These are phyloP conservation scores for Lichtheimia ornata DNA, from an alignment of 371 early-diverging fungal species.

Conservation along the genomic window DNA sequence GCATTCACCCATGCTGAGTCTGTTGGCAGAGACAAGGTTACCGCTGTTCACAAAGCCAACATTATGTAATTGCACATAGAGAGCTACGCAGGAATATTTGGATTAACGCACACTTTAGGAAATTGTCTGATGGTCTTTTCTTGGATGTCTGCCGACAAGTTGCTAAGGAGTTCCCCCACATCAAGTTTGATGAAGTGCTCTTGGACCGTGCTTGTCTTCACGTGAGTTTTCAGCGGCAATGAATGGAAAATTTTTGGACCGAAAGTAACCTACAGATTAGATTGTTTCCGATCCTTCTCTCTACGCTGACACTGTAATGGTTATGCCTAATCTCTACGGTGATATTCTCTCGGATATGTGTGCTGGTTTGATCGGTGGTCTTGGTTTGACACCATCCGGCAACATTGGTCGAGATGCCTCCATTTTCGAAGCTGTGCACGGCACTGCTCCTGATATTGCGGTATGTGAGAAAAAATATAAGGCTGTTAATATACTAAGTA, in stretches of 20 bases:
- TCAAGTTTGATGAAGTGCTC: constrained; percentile 89
- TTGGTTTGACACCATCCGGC: constrained; percentile 96
- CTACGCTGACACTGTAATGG: constrained; percentile 94
- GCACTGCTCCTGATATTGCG: constrained; percentile 98
- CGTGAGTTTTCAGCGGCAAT: constrained; percentile 31
- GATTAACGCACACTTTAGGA: constrained; percentile 48
- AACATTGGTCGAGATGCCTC: constrained; percentile 97
- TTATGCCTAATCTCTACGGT: constrained; percentile 99
- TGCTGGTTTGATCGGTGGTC: constrained; percentile 98
- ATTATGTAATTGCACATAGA: constrained; percentile 34
- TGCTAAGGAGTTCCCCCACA: constrained; percentile 89
- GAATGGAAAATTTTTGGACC: too few relatives aligned
- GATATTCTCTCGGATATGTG: constrained; percentile 98
- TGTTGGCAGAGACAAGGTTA: constrained; percentile 90
- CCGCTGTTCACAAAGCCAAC: constrained; percentile 94
- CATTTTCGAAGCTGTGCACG: constrained; percentile 98
- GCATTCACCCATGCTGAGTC: constrained; percentile 94
- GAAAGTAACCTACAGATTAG: constrained; percentile 34
- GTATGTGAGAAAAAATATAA: constrained; percentile 35
- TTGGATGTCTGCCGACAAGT: constrained; percentile 91
- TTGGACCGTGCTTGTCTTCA: constrained; percentile 94
- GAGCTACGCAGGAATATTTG: neutral
- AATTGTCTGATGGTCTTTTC: constrained; percentile 97
- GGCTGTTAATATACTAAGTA: neutral
- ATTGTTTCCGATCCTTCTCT: constrained; percentile 93